Percentiles rank a stretch among this genome's conserved stretches.
These are phyloP conservation scores for Hippophae tibetana DNA, from an alignment of 306 rosid species.

Conservation along the genomic window DNA sequence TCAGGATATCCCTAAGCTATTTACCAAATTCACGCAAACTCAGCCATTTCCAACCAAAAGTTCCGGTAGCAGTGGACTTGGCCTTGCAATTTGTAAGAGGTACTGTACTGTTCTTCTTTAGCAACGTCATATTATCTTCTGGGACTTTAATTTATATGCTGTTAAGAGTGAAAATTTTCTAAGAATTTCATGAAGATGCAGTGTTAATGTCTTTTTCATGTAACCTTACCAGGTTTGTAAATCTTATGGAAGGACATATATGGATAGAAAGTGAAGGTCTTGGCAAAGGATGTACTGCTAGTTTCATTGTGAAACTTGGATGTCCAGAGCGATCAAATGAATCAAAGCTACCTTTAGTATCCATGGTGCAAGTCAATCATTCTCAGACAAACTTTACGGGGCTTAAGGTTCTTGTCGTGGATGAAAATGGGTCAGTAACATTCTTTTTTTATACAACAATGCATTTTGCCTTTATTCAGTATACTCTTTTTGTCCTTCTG, in stretches of 20 bases:
- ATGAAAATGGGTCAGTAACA: slow-evolving; percentile 80
- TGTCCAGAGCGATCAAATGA: slow-evolving; percentile 60
- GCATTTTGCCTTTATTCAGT: no score
- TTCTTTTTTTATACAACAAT: slow-evolving; percentile 10
- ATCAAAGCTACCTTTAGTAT: slow-evolving; percentile 36
- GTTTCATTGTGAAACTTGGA: slow-evolving; percentile 78
- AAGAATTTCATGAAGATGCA: slow-evolving; percentile 1
- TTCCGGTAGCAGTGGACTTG: slow-evolving; percentile 75
- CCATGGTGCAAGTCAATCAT: slow-evolving; percentile 45
- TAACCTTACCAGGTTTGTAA: slow-evolving; percentile 71
- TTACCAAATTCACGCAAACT: slow-evolving; percentile 75
- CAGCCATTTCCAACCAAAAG: slow-evolving; percentile 57
- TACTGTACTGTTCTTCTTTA: slow-evolving; percentile 16
- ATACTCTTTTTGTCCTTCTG: no score
- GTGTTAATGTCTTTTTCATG: slow-evolving; percentile 4
- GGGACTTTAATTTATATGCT: not conserved
- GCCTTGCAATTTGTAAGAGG: slow-evolving; percentile 92
- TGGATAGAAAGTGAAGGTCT: slow-evolving; percentile 96
- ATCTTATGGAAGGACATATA: slow-evolving; percentile 92
- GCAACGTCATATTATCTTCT: slow-evolving; percentile 3
- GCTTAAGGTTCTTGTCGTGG: slow-evolving; percentile 83
- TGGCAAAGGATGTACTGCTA: slow-evolving; percentile 80
- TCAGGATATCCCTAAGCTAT: slow-evolving; percentile 73
- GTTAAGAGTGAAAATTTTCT: not conserved
- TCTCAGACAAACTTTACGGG: slow-evolving; percentile 53